Evolutionary conservation across 495 filamentous ascomycete genomes (phyloP), one percentile per base, ranked within the genome.

Genomic region (Emericellopsis terricola): DNA sequence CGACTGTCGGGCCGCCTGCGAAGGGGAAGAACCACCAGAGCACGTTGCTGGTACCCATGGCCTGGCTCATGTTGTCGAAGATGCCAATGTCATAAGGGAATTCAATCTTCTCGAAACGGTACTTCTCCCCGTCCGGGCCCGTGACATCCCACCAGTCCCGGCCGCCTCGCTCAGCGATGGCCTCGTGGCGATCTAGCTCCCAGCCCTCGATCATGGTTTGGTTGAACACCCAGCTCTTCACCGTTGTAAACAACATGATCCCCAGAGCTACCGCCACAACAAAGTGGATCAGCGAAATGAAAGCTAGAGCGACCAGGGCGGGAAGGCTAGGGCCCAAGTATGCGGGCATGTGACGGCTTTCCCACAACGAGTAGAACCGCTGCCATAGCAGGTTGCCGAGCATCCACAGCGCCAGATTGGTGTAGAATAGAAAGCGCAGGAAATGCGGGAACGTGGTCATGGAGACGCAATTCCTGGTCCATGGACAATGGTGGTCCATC

Each of bases 401-500:
- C 21, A 50, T 52, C 55, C 59, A 63, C 57, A 87, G 85, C 3
- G 77, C 63, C 18, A 66, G 40, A 28, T 81, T 76, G 19, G 80
- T 64, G 56, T 79, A 92, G 49, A 80, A 62, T 15, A 94, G 57
- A 53, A 94, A 94, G 33, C 85, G 85, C 11, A 89, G 50, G 53
- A 92, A 94, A 55, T 92, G 76, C 8, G 86, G 85, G 46, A 87
- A 79, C 9, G 86, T 91, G 34, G 75, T 72, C 50, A 92, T 68
- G 2, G 85, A 94, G 28, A 96, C 83, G 56, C 89, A 97, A 51
- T 91, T 94, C 28, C 61, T 56, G 2, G 85, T 94, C 89, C 89
- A 97, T 0, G 89, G 86, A 48, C 89, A 97, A 57, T 97, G 89
- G 55, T 97, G 89, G 60, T 97, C 89, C 91, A 97, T 96, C 50